These are phyloP conservation scores for Leccinellum albellum DNA, from an alignment of 768 basidiomycete species.

Conservation along the genomic window DNA sequence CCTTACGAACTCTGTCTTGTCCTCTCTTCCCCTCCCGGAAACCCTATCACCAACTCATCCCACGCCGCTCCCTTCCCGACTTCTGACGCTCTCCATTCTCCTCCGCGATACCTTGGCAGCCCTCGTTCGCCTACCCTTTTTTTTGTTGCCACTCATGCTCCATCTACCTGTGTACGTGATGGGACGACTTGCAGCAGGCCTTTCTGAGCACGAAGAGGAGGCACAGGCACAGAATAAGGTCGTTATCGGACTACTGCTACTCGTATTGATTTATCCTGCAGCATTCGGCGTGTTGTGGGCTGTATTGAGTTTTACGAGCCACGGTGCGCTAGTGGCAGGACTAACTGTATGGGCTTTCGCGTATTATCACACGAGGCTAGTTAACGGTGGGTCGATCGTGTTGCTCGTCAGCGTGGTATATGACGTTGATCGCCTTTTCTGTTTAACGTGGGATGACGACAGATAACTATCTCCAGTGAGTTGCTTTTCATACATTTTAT, in stretches of 20 bases:
- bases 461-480: constrained; percentile 81
- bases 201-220: constrained; percentile 86
- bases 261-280: constrained; percentile 75
- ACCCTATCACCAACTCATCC: constrained; percentile 75
- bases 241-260: constrained; percentile 74
- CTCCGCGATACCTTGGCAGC: constrained; percentile 72
- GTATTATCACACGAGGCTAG: constrained; percentile 79
- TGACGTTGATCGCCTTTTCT: constrained; percentile 17
- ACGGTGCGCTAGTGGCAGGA: constrained; percentile 71
- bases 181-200: constrained; percentile 66
- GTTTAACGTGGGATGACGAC: background rate
- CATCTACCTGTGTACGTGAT: constrained; percentile 85
- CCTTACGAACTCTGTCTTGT: constrained; percentile 82
- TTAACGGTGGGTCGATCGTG: constrained; percentile 63
- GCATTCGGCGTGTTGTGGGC: constrained; percentile 86
- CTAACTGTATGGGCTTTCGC: constrained; percentile 72
- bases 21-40: constrained; percentile 78
- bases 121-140: constrained; percentile 80
- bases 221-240: constrained; percentile 97
- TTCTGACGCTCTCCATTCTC: constrained; percentile 75
- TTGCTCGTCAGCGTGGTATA: constrained; percentile 18
- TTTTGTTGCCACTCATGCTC: constrained; percentile 78
- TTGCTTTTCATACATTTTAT: constrained; percentile 2
- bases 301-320: constrained; percentile 67
- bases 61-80: constrained; percentile 73